A percentile compares a stretch with the other conserved stretches of the same genome.
Evolutionary conservation across 177 flowering plant species (phyloP).

Genomic region (Tripterygium wilfordii): DNA sequence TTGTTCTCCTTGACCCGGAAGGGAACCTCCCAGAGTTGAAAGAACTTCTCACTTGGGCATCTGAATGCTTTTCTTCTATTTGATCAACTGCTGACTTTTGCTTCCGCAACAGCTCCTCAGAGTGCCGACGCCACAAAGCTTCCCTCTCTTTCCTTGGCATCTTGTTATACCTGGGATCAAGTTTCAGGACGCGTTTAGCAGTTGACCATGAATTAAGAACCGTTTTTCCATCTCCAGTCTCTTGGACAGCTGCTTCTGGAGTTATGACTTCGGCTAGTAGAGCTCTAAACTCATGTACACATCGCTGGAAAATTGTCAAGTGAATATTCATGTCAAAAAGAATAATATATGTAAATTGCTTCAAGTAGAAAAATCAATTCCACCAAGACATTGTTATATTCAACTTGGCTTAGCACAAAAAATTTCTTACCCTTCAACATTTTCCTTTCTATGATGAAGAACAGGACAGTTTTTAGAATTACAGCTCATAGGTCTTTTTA

Average conservation of each 20-base stretch:
- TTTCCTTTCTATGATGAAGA: no score
- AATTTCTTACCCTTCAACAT: no score
- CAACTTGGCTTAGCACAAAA: no score
- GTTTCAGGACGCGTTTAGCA: constrained; percentile 67
- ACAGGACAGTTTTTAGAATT: no score
- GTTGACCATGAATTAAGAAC: constrained; percentile 84
- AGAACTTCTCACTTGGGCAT: constrained; percentile 33
- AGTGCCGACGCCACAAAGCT: constrained; percentile 71
- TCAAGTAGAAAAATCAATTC: no score
- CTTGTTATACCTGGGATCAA: constrained; percentile 70
- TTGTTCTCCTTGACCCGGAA: constrained; percentile 27
- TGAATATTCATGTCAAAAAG: no score
- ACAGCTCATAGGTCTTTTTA: no score
- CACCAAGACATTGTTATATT: no score
- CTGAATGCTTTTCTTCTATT: constrained; percentile 39
- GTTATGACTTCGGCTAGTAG: constrained; percentile 71
- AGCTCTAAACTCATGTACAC: constrained; percentile 57
- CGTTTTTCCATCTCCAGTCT: constrained; percentile 79
- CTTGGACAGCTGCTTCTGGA: constrained; percentile 53
- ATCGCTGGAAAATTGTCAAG: constrained; percentile 55
- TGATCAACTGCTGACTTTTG: constrained; percentile 37
- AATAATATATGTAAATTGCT: no score
- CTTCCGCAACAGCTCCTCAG: constrained; percentile 62
- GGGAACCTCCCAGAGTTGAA: constrained; percentile 30
- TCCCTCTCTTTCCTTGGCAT: constrained; percentile 90